These are phyloP conservation scores for Psophocarpus tetragonolobus DNA, from an alignment of 306 rosid genomes.

Conservation along the genomic window DNA sequence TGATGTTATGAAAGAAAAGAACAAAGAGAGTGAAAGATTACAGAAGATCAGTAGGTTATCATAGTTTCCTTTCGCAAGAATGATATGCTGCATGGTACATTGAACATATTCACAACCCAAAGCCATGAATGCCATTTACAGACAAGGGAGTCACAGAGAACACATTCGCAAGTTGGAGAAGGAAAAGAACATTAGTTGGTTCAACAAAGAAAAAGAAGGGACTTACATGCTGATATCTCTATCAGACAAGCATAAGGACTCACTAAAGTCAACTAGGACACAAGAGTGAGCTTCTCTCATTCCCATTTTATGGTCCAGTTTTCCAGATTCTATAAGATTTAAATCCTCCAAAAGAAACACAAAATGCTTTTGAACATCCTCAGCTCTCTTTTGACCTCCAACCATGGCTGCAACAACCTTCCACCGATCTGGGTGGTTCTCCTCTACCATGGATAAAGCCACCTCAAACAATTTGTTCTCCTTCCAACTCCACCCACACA, in stretches of 20 bases:
- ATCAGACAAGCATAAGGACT: slow-evolving; percentile 42
- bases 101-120: not conserved
- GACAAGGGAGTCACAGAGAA: not conserved
- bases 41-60: not conserved
- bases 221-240: slow-evolving; percentile 32
- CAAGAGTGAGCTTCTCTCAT: slow-evolving; percentile 26
- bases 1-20: not conserved
- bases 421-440: slow-evolving; percentile 68
- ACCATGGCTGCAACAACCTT: slow-evolving; percentile 60
- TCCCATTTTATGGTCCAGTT: slow-evolving; percentile 55
- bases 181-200: not conserved
- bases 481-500: slow-evolving; percentile 80
- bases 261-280: slow-evolving; percentile 36
- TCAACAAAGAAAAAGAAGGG: not conserved
- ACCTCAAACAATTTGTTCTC: slow-evolving; percentile 82
- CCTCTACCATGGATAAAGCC: slow-evolving; percentile 74
- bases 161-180: not conserved
- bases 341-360: slow-evolving; percentile 73
- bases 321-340: slow-evolving; percentile 67
- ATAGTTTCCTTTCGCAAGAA: not conserved
- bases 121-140: not conserved
- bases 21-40: not conserved
- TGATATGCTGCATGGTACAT: not conserved
- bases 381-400: slow-evolving; percentile 71
- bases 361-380: slow-evolving; percentile 60